Evolutionary conservation across 768 basidiomycete species (phyloP).

Genomic region (Clavaria fumosa): DNA sequence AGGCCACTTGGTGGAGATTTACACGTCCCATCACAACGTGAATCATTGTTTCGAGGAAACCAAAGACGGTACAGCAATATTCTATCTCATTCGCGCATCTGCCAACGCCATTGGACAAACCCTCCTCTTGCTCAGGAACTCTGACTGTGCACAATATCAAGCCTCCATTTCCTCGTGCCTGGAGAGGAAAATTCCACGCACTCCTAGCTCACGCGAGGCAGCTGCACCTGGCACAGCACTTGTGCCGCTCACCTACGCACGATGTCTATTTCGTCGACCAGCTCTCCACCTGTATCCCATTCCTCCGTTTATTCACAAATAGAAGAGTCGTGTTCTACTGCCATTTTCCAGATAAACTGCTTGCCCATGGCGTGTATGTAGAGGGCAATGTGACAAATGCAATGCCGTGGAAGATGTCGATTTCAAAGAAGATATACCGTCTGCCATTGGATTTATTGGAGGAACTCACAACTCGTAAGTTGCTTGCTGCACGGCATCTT

Average conservation of each 20-base stretch:
- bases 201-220: slow-evolving; percentile 81
- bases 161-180: slow-evolving; percentile 67
- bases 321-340: slow-evolving; percentile 95
- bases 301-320: slow-evolving; percentile 48
- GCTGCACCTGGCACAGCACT: slow-evolving; percentile 57
- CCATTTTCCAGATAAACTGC: slow-evolving; percentile 92
- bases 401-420: slow-evolving; percentile 23
- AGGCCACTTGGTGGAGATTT: slow-evolving; percentile 78
- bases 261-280: slow-evolving; percentile 95
- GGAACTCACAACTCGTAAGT: slow-evolving; percentile 53
- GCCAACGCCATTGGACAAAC: not conserved
- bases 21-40: slow-evolving; percentile 86
- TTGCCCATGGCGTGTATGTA: slow-evolving; percentile 55
- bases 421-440: slow-evolving; percentile 68
- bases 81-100: slow-evolving; percentile 2
- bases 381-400: slow-evolving; percentile 31
- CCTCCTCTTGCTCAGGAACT: slow-evolving; percentile 38
- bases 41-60: slow-evolving; percentile 91
- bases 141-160: slow-evolving; percentile 57
- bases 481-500: not conserved
- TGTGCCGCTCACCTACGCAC: slow-evolving; percentile 41
- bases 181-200: slow-evolving; percentile 75
- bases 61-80: slow-evolving; percentile 68
- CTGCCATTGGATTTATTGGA: slow-evolving; percentile 84
- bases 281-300: slow-evolving; percentile 80